Evolutionary conservation across 1,139 yeast species (phyloP), one percentile per base, ranked within the genome.

Genomic region (Lodderomyces pseudojiufengensis): DNA sequence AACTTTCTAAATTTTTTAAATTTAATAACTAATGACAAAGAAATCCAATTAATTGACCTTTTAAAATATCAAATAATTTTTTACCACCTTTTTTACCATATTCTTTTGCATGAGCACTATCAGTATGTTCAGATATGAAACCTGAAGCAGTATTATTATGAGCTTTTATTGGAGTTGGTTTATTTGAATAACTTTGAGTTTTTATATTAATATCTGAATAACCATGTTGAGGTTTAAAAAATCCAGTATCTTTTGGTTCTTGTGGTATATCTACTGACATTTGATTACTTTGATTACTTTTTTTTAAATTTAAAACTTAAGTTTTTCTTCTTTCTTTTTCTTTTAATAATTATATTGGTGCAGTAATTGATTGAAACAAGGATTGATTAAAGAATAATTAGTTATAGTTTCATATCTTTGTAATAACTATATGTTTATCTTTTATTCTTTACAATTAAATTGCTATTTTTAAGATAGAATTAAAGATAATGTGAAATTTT

Each of bases 51-150:
- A 59, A 18, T 18, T 18, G 20, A 18, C 20, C 20, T 18, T 18
- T 18, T 18, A 18, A 46, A 27, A 57, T 36, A 31, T 48, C 44
- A 35, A 60, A 55, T 8, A 58, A 18, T 27, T 40, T 49, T 42
- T 48, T 40, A 11, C 43, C 43, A 15, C 41, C 43, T 22, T 33
- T 24, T 27, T 40, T 65, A 37, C 65, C 71, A 45, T 65, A 65
- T 46, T 61, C 57, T 57, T 63, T 65, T 43, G 59, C 64, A 45
- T 65, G 71, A 23, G 59, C 65, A 30, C 46, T 57, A 46, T 64
- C 69, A 11, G 65, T 57, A 23, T 64, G 57, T 22, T 51, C 47
- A 26, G 53, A 46, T 34, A 63, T 27, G 41, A 61, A 65, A 10
- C 51, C 63, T 24, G 50, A 40, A 3, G 60, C 58, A 40, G 56